Evolutionary conservation across 352 stramenopile species (phyloP), one percentile per base, ranked within the genome.

Genomic region (Globisporangium cystogenes): DNA sequence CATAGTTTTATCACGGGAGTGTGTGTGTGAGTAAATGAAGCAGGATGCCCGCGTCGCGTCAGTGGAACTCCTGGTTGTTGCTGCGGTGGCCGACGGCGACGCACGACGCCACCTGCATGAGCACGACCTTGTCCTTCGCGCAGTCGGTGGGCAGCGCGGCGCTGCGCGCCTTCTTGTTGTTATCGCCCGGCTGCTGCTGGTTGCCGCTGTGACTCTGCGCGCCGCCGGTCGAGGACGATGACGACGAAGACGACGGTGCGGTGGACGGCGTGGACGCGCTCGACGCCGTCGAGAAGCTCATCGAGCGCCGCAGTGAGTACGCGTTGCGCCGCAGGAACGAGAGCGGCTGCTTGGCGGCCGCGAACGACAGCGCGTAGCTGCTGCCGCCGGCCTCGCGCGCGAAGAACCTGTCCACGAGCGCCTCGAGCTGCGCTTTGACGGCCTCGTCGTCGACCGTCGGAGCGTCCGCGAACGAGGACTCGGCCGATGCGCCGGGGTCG

Each of bases 241-340:
- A 62, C 8, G 68, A 76, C n/a, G 41, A 39, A 23, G 52, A 74
- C 21, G 70, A 74, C 6, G 67, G 62, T 21, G 63, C 59, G 2
- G 71, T 77, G 0, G 65, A 67, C 15, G 68, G 60, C 1, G 68
- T 80, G 7, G 74, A 81, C 4, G 57, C 45, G 15, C 64, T 60
- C 16, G 71, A 71, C 21, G n/a, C 21, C 55, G 85, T 74, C 21
- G 79, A 74, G 47, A 82, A 64, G 33, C 71, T 83, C 50, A 88
- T 69, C 31, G 80, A 88, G 14, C 76, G 71, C 3, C 76, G 73
- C 47, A 90, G 57, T 33, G 80, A 86, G 55, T 80, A 64, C 24
- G 75, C 76, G 49, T 87, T 90, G 33, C 77, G 72, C 7, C 74
- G 68, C 31, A 90, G 62, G 57, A 90, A 88, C 33, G 74, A 74